Conservation (phyloP, 495 filamentous ascomycete genomes). For the Daldinia caldariorum region DNA sequence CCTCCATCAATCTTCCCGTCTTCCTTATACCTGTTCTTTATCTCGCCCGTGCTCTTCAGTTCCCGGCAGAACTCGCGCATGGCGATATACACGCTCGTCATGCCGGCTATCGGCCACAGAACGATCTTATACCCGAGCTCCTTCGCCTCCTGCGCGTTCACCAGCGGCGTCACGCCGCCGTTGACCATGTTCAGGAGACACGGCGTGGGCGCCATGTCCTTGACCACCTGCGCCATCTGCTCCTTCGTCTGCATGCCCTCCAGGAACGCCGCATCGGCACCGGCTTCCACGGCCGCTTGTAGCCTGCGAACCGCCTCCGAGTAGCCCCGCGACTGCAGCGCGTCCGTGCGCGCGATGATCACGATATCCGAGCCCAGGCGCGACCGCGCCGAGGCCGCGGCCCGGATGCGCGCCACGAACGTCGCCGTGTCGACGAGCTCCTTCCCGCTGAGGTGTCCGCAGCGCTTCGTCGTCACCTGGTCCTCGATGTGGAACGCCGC, state of each 20-base stretch:
- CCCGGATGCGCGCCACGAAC: slow-evolving; percentile 65
- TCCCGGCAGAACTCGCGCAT: slow-evolving; percentile 58
- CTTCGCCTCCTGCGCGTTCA: slow-evolving; percentile 64
- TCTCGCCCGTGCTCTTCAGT: slow-evolving; percentile 60
- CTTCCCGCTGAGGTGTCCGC: slow-evolving; percentile 71
- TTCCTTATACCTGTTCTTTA: slow-evolving; percentile 32
- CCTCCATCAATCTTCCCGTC: slow-evolving; percentile 60
- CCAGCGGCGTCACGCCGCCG: slow-evolving; percentile 66
- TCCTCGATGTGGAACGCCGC: slow-evolving; percentile 79
- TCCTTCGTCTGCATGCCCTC: slow-evolving; percentile 70
- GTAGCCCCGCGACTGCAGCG: slow-evolving; percentile 69
- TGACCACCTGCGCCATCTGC: slow-evolving; percentile 59
- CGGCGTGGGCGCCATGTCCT: slow-evolving; percentile 62
- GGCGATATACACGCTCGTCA: slow-evolving; percentile 63
- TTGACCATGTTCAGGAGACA: slow-evolving; percentile 72
- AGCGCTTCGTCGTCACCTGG: slow-evolving; percentile 72
- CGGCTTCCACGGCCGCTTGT: slow-evolving; percentile 64
- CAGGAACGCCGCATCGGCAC: slow-evolving; percentile 72
- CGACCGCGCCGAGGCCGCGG: slow-evolving; percentile 49
- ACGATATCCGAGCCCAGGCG: slow-evolving; percentile 66
- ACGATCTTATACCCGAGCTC: slow-evolving; percentile 72
- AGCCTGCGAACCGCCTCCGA: slow-evolving; percentile 68
- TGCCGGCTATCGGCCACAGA: slow-evolving; percentile 65
- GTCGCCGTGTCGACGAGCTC: slow-evolving; percentile 63
- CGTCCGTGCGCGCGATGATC: slow-evolving; percentile 75